Base-by-base conservation (phyloP, 305 asterid genomes). In the Ruellia speciosa region DNA sequence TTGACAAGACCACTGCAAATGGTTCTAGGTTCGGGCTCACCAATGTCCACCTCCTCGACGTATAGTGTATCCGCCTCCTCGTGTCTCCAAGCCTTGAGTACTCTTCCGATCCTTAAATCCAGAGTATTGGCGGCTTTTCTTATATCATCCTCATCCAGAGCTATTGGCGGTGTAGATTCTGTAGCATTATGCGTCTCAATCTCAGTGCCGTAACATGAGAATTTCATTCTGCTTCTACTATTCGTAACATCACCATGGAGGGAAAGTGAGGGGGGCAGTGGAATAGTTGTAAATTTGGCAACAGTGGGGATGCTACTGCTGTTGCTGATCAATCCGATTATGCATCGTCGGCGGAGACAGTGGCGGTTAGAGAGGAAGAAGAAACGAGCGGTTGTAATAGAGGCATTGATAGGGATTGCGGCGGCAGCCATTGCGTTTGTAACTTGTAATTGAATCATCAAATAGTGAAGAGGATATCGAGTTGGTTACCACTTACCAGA, bases 21-120 rank as follows among this genome's bases (percentile, higher is more conserved):
- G 56, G 79, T 85, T 67, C 97, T 74, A 0, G 95, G 95, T 70
- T 90, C 86, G 8, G 89, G 53, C 61, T 90, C 97, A 10, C 97
- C 97, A 9, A 87, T 84, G 50, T 90, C 97, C 28, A 90, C 96
- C 79, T 90, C 95, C 78, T 90, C 97, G 17, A 90, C 96, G 67
- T 83, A 90, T 35, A 90, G 90, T 5, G 97, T 82, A 78, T 90
- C 96, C 16, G 96, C 97, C 75, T 90, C 97, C 55, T 79, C 94
- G 37, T 90, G 97, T 66, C 87, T 74, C 95, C 95, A 87, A 0
- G 86, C 96, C 67, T 73, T 83, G 49, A 77, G 52, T 58, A 90
- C 80, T 69, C 69, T 75, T 41, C 96, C 96, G 31, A 83, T 95
- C 73, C 96, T 76, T 12, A 90, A 59, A 51, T 90, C 97, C 83